phyloP scores from a whole-genome alignment of 2,329 filamentous ascomycete genomes.

The Beauveria rudraprayagi region DNA sequence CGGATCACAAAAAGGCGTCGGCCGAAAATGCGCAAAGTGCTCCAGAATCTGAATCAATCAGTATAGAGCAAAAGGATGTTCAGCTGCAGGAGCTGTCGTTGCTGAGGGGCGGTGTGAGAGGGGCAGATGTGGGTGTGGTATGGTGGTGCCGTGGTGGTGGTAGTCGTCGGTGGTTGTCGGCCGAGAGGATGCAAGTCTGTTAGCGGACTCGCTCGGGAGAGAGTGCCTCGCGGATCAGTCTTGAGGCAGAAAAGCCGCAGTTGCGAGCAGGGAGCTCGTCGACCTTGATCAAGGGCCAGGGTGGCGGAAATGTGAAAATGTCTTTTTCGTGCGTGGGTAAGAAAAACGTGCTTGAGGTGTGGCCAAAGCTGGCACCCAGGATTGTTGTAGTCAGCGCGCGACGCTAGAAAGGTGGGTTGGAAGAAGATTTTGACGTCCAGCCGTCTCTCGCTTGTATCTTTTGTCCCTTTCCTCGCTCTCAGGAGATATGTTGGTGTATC shows the following conservation, averaged over 20 bases:
- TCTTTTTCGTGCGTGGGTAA: conserved; percentile 4
- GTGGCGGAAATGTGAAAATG: not conserved
- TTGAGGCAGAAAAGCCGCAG: not conserved
- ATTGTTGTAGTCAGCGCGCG: conserved; percentile 2
- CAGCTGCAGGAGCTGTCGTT: not conserved
- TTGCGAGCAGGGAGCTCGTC: not conserved
- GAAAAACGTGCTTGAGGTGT: not conserved
- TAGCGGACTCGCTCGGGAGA: not conserved
- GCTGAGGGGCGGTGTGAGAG: conserved; percentile 8
- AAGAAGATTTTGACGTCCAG: conserved; percentile 2
- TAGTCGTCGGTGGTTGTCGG: not conserved
- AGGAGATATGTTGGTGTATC: not conserved
- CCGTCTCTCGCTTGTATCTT: not conserved
- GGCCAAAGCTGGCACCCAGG: conserved; percentile 3
- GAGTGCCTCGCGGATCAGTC: not conserved
- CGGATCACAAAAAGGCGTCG: not conserved
- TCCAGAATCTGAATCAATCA: conserved; percentile 4
- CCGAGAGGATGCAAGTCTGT: not conserved
- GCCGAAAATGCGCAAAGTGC: not conserved
- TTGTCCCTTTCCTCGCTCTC: not conserved
- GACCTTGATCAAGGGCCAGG: not conserved
- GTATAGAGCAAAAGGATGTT: not conserved
- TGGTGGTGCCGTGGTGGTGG: not conserved
- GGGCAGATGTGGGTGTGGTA: not conserved
- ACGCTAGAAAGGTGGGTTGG: conserved; percentile 7